phyloP scores from a whole-genome alignment of 192 early-diverging fungal genomes.

The Diversispora epigaea region DNA sequence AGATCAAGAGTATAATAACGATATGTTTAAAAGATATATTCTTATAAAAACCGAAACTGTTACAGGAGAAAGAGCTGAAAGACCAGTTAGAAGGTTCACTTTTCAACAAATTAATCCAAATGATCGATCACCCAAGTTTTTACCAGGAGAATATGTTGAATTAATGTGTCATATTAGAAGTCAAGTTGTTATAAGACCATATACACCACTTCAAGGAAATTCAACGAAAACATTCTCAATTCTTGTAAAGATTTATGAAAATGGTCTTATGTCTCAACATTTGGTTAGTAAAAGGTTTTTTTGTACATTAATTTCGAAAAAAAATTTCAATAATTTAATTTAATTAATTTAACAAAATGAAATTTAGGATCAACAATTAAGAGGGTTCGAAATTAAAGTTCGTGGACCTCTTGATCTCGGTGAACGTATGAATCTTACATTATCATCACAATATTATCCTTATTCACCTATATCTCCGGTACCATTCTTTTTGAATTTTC shows the following conservation, averaged over 20 bases:
- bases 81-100: constrained; percentile 21
- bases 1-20: neutral
- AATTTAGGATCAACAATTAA: constrained; percentile 22
- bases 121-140: constrained; percentile 1
- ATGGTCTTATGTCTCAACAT: constrained; percentile 24
- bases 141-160: constrained; percentile 33
- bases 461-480: neutral
- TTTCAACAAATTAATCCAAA: constrained; percentile 14
- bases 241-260: constrained; percentile 29
- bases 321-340: too few species aligned
- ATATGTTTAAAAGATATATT: constrained; percentile 13
- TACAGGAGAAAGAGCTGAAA: neutral
- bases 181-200: constrained; percentile 23
- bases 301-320: neutral
- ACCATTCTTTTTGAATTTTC: neutral
- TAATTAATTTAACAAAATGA: neutral
- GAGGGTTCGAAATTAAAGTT: constrained; percentile 26
- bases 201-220: constrained; percentile 20
- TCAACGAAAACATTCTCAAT: constrained; percentile 17
- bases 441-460: neutral
- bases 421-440: neutral
- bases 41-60: constrained; percentile 11
- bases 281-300: neutral
- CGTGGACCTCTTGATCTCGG: constrained; percentile 28
- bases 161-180: constrained; percentile 19